Evolutionary conservation across 495 filamentous ascomycete species (phyloP).

Genomic region (Xylaria flabelliformis): DNA sequence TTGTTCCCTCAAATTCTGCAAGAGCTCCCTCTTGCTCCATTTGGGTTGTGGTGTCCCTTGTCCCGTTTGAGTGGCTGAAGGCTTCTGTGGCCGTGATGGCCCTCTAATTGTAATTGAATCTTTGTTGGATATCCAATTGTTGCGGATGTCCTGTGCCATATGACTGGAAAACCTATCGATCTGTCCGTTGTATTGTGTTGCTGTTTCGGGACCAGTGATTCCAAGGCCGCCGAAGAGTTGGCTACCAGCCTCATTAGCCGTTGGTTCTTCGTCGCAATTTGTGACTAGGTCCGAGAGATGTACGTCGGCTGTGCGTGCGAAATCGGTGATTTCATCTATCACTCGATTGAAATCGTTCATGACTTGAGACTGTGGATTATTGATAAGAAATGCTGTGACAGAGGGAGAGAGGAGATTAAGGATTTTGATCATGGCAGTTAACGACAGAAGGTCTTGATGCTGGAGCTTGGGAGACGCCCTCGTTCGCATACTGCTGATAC

Average conservation of each 20-base stretch:
- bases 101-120: constrained; percentile 42
- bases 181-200: constrained; percentile 26
- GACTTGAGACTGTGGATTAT: constrained; percentile 31
- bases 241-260: constrained; percentile 11
- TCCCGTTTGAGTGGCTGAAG: constrained; percentile 36
- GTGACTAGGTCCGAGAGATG: constrained; percentile 29
- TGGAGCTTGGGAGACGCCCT: constrained; percentile 18
- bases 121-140: constrained; percentile 45
- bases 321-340: constrained; percentile 31
- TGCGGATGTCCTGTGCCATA: constrained; percentile 45
- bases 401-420: constrained; percentile 39
- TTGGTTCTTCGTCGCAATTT: constrained; percentile 8
- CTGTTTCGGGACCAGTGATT: background rate
- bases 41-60: constrained; percentile 37
- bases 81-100: constrained; percentile 35
- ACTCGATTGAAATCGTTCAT: constrained; percentile 22
- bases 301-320: constrained; percentile 29
- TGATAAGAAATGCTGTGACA: constrained; percentile 35
- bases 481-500: constrained; percentile 23
- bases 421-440: constrained; percentile 28
- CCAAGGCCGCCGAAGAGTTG: constrained; percentile 31
- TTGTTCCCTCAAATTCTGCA: constrained; percentile 31
- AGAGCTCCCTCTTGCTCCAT: constrained; percentile 34
- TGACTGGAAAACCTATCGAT: constrained; percentile 43
- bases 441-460: constrained; percentile 28